Evolutionary conservation across 208 protist genomes (phyloP), one percentile per base, ranked within the genome.

Genomic region (Leishmania turanica): DNA sequence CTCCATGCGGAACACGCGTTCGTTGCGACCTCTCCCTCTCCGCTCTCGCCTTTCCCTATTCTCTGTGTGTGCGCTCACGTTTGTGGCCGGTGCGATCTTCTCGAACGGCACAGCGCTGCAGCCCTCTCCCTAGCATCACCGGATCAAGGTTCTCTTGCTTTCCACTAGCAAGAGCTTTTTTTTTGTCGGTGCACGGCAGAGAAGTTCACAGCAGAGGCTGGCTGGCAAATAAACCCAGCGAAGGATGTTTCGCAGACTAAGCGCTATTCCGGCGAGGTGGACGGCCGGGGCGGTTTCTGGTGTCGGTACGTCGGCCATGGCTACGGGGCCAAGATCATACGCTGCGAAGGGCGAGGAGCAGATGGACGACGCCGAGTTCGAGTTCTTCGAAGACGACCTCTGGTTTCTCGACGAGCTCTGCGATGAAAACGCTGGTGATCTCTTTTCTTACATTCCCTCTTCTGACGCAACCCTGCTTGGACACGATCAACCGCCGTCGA

Each of bases 381-480:
- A 92, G 72, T 90, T 93, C 70, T 93, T 93, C 68, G 88, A 97
- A 31, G 90, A 93, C 49, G 93, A 97, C 64, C 84, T 97, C 60
- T 87, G 85, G 75, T 97, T 97, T 77, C 88, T 97, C 24, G 92
- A 95, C 71, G 91, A 97, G 79, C 80, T 94, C 47, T 90, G 90
- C 66, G 90, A 91, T 66, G 93, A 95, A 70, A 86, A 85, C 60
- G 75, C 82, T 6, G 82, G 83, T 0, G 93, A 97, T 62, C 80
- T 93, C 65, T 90, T 89, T 60, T 85, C 86, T n/a, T 95, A 89
- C 77, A 93, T 97, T 72, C 92, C 92, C 21, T 91, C 92, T 19
- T 77, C 89, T 9, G 93, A 95, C 71, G 80, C 84, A 1, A 75
- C 76, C 19, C 78, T 89, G 31, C 77, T 89, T 34, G 83, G 77